Base-by-base conservation (phyloP, 2,329 filamentous ascomycete species). In the Colletotrichum costaricense region DNA sequence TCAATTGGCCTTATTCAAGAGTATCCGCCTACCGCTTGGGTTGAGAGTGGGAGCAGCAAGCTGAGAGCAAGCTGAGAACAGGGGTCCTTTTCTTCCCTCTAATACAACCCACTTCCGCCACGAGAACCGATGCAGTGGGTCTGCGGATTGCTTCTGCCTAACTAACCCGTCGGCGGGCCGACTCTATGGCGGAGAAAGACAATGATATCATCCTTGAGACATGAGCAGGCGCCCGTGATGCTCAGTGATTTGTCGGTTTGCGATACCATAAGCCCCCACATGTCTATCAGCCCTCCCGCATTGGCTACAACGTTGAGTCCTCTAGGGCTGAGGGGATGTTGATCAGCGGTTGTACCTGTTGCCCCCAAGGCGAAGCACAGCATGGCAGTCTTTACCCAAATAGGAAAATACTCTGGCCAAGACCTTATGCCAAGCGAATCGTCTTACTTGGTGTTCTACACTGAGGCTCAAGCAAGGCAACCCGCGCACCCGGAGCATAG, bases 381-480 rank as follows among this genome's bases (percentile, higher is more conserved):
- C 16, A 38, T 24, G 19, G 16, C 14, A 30, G 24, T 33, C 62
- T 73, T 46, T 16, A 64, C 74, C 72, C 26, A 4, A 64, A 68
- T 70, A 69, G 74, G 75, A 63, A 28, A 73, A 65, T 57, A 76
- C 38, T 12, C 42, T 72, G 67, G 74, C 72, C 74, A 76, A 76
- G 74, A 55, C 54, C 12, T 4, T 24, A 2, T 22, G 66, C 59
- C 52, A 55, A 54, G 65, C 33, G 38, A 30, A 38, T 16, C 62
- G 28, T 42, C 56, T 42, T 19, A 35, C 52, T 35, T 26, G 16
- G 26, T 5, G 16, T 52, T 52, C 46, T 55, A n/a, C 52, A 58
- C 38, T 22, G 14, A 38, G 35, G 56, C 46, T 30, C 42, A 46
- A 60, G 38, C 56, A 56, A 71, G 62, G 71, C 71, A n/a, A 57